phyloP scores from a whole-genome alignment of 495 filamentous ascomycete genomes.

The Penicillium cinerascens region DNA sequence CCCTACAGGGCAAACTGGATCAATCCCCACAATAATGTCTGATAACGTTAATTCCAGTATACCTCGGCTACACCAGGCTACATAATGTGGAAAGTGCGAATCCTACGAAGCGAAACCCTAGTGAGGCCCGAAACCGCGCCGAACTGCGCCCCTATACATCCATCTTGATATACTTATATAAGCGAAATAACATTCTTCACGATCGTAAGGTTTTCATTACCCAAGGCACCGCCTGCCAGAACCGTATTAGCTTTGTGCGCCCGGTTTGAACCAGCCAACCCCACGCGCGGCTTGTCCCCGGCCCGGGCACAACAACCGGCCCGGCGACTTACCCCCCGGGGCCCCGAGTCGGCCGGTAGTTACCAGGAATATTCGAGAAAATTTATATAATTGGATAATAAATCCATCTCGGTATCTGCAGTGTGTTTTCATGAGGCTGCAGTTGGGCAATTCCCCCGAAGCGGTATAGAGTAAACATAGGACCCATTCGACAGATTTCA shows the following conservation, averaged over 20 bases:
- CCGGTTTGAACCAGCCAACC: conserved; percentile 1
- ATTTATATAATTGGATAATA: neutral
- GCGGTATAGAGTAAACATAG: neutral
- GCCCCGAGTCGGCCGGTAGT: neutral
- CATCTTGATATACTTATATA: neutral
- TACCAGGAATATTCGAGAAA: neutral
- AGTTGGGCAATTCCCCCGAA: neutral
- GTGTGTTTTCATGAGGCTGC: neutral
- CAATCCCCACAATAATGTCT: neutral
- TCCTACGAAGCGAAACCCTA: neutral
- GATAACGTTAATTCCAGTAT: neutral
- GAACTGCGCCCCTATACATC: neutral
- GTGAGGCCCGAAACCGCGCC: neutral
- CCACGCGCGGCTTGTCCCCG: neutral
- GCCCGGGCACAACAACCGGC: neutral
- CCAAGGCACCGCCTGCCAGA: neutral
- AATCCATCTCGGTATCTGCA: neutral
- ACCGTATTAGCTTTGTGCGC: neutral
- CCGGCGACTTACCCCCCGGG: conserved; percentile 6
- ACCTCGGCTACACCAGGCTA: neutral
- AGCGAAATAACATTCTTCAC: neutral
- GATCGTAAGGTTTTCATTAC: neutral
- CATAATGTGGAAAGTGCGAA: neutral
- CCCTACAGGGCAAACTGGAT: conserved; percentile 9
- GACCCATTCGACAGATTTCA: neutral